These are phyloP conservation scores for Thermothelomyces thermophilus DNA, from an alignment of 2,329 filamentous ascomycete genomes.

Conservation along the genomic window DNA sequence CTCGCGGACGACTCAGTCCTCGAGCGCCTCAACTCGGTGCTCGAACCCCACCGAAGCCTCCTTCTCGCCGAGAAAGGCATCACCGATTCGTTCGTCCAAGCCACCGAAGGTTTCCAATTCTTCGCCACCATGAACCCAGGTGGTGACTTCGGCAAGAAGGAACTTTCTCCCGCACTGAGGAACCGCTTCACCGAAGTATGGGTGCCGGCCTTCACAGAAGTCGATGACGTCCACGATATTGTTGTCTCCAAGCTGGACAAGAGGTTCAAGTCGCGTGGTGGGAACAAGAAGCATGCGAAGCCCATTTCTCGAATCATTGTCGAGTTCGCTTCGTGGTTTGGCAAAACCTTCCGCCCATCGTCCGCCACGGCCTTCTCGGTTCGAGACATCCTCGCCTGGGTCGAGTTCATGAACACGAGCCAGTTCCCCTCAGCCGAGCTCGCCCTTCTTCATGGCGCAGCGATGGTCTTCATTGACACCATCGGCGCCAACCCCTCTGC, in stretches of 20 bases:
- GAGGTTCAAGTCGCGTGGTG: conserved; percentile 35
- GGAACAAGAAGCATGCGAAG: conserved; percentile 13
- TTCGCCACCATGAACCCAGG: conserved; percentile 99
- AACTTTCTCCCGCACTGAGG: conserved; percentile 86
- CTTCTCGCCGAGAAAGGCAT: conserved; percentile 91
- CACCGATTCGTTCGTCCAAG: conserved; percentile 71
- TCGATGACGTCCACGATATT: conserved; percentile 82
- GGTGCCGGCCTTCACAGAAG: conserved; percentile 82
- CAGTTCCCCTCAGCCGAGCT: conserved; percentile 39
- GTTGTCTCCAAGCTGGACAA: conserved; percentile 65
- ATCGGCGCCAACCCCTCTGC: conserved; percentile 92
- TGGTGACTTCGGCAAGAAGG: conserved; percentile 96
- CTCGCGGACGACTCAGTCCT: conserved; percentile 95
- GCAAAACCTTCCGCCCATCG: conserved; percentile 68
- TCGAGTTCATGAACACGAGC: conserved; percentile 78
- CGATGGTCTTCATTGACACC: conserved; percentile 93
- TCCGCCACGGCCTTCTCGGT: conserved; percentile 77
- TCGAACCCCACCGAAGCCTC: conserved; percentile 80
- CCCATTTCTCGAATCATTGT: conserved; percentile 64
- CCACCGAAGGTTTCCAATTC: conserved; percentile 79
- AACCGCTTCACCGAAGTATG: conserved; percentile 99
- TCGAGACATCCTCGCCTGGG: conserved; percentile 87
- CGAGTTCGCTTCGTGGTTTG: conserved; percentile 89
- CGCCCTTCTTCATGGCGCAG: conserved; percentile 71
- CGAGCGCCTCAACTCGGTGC: conserved; percentile 90